Percentiles rank a stretch among this genome's conserved stretches.
phyloP scores from a whole-genome alignment of 2,329 filamentous ascomycete species.

The Xylariaceae sp. region DNA sequence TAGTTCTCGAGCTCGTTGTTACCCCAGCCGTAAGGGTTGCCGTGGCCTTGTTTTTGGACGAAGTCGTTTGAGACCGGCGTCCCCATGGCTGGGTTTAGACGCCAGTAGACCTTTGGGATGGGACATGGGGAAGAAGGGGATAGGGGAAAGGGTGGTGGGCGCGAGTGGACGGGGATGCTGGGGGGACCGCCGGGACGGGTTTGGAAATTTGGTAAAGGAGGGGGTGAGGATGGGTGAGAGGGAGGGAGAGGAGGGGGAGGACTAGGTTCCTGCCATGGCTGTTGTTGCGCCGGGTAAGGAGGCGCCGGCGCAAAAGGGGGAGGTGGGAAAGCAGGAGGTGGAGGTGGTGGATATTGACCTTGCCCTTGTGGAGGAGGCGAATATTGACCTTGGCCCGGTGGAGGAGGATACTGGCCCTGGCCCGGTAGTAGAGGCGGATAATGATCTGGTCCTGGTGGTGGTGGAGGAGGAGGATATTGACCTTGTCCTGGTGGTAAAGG shows the following conservation, averaged over 20 bases:
- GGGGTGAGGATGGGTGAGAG: not conserved
- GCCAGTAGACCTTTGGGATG: constrained; percentile 43
- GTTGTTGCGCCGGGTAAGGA: too few relatives aligned
- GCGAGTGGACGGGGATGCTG: constrained; percentile 22
- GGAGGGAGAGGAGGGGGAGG: constrained; percentile 1
- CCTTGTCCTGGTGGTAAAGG: constrained; percentile 12
- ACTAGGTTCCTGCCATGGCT: not conserved
- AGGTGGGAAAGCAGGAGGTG: not conserved
- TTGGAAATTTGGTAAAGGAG: constrained; percentile 19
- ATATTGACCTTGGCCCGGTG: not conserved
- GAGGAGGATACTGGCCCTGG: not conserved
- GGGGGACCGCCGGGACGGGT: constrained; percentile 21
- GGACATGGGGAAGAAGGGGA: not conserved
- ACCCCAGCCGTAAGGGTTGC: constrained; percentile 53
- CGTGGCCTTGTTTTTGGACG: constrained; percentile 49
- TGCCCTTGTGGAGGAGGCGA: constrained; percentile 1
- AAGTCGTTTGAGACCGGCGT: constrained; percentile 47
- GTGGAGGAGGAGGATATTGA: constrained; percentile 14
- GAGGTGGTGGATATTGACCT: constrained; percentile 1
- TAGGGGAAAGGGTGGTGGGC: constrained; percentile 11
- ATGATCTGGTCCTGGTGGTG: constrained; percentile 11
- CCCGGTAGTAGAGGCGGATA: constrained; percentile 9
- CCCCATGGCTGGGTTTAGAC: constrained; percentile 43
- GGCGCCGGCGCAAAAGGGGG: too few relatives aligned
- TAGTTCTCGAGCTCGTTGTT: constrained; percentile 58